These are phyloP conservation scores for Massarina eburnea DNA, from an alignment of 2,329 filamentous ascomycete species.

Conservation along the genomic window DNA sequence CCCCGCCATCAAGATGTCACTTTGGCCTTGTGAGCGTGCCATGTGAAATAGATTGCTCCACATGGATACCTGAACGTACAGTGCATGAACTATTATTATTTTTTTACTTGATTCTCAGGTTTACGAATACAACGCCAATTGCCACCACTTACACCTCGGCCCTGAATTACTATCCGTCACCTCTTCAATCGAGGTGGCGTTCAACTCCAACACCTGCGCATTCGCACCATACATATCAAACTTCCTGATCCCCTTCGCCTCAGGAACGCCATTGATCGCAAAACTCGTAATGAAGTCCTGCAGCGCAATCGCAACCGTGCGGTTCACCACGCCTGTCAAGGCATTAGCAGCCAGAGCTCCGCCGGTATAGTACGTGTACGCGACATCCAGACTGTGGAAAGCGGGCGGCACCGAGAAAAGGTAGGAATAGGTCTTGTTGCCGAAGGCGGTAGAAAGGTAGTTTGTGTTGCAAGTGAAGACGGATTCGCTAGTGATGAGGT, in stretches of 20 bases:
- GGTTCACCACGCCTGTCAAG: conserved; percentile 24
- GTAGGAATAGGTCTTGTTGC: conserved; percentile 54
- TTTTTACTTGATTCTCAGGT: too few species aligned
- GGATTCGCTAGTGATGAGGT: conserved; percentile 47
- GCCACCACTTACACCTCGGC: conserved; percentile 56
- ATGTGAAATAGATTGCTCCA: too few species aligned
- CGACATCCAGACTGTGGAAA: conserved; percentile 55
- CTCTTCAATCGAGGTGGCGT: conserved; percentile 44
- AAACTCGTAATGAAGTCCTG: conserved; percentile 52
- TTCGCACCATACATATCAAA: conserved; percentile 53
- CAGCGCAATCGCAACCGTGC: conserved; percentile 45
- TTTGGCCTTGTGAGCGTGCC: background rate
- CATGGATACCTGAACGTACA: background rate
- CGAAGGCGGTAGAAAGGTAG: conserved; percentile 51
- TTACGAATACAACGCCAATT: conserved; percentile 48
- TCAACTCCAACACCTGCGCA: conserved; percentile 49
- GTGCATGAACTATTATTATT: too few species aligned
- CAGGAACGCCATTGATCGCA: conserved; percentile 43
- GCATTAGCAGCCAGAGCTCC: conserved; percentile 17
- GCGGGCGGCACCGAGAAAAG: conserved; percentile 56
- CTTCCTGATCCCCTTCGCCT: conserved; percentile 41
- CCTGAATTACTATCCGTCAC: conserved; percentile 51
- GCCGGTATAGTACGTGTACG: conserved; percentile 56
- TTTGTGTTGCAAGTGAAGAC: conserved; percentile 56
- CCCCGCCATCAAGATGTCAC: background rate